Conservation (phyloP, 192 early-diverging fungal species). For the Oehlia diaphana region DNA sequence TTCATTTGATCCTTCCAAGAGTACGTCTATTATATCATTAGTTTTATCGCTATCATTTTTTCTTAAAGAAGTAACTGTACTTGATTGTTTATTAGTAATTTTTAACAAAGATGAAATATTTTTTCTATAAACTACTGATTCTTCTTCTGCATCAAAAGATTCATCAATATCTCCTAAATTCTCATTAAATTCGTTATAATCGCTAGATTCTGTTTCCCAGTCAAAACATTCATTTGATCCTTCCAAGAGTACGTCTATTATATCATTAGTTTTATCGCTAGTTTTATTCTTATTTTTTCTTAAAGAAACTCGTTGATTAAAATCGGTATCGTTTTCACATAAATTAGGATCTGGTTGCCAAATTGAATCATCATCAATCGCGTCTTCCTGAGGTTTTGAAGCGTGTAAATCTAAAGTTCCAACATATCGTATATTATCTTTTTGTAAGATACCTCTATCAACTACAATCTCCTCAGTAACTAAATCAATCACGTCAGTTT, state of each 20-base stretch:
- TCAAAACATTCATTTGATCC: neutral
- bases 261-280: too few relatives aligned
- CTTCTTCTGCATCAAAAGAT: neutral
- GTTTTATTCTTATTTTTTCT: too few relatives aligned
- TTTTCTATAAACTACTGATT: neutral
- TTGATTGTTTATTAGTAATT: neutral
- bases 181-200: neutral
- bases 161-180: neutral
- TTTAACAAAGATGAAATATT: neutral
- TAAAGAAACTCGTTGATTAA: neutral
- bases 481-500: conserved; percentile 6
- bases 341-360: neutral
- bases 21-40: too few relatives aligned
- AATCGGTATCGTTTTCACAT: neutral
- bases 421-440: neutral
- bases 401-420: neutral
- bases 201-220: neutral
- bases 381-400: neutral
- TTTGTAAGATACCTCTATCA: conserved; percentile 5
- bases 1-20: neutral
- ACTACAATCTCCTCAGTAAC: neutral
- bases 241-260: neutral
- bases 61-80: too few relatives aligned
- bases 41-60: too few relatives aligned
- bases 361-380: conserved; percentile 1